phyloP scores from a whole-genome alignment of 2,329 filamentous ascomycete genomes.

The Ceratocystis harringtonii region DNA sequence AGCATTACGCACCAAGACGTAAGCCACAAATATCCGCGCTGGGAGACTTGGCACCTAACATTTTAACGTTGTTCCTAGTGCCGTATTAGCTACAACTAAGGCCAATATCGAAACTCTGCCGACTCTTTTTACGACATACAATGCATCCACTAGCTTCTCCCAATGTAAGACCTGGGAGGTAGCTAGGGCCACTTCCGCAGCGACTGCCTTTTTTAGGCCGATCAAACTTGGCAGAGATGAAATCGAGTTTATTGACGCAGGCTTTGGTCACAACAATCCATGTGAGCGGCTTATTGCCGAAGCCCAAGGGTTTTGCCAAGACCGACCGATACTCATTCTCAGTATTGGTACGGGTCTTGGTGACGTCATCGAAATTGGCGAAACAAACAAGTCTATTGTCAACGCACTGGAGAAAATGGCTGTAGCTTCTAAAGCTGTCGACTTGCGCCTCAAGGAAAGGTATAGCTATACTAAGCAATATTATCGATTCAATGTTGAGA shows the following conservation, averaged over 20 bases:
- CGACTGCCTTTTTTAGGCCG: conserved; percentile 23
- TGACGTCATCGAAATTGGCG: conserved; percentile 18
- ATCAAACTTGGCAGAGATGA: conserved; percentile 21
- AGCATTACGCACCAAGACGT: background rate
- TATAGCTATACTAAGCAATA: conserved; percentile 19
- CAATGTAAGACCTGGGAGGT: conserved; percentile 23
- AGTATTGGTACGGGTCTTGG: conserved; percentile 23
- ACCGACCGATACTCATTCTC: conserved; percentile 17
- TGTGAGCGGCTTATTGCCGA: conserved; percentile 22
- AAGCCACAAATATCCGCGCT: background rate
- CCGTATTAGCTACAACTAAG: background rate
- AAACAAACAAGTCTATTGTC: conserved; percentile 4
- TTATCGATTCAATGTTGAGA: conserved; percentile 22
- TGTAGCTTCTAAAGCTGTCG: background rate
- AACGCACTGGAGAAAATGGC: background rate
- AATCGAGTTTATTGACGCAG: conserved; percentile 23
- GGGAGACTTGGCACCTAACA: background rate
- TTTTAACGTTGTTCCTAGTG: background rate
- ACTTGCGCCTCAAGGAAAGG: conserved; percentile 12
- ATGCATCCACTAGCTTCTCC: conserved; percentile 17
- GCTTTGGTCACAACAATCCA: conserved; percentile 24
- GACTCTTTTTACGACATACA: conserved; percentile 22
- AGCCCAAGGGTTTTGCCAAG: conserved; percentile 18
- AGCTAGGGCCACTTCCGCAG: conserved; percentile 22
- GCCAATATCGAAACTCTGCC: conserved; percentile 14